A percentile compares a stretch with the other conserved stretches of the same genome.
phyloP scores from a whole-genome alignment of 495 filamentous ascomycete genomes.

The Penicillium turbatum region DNA sequence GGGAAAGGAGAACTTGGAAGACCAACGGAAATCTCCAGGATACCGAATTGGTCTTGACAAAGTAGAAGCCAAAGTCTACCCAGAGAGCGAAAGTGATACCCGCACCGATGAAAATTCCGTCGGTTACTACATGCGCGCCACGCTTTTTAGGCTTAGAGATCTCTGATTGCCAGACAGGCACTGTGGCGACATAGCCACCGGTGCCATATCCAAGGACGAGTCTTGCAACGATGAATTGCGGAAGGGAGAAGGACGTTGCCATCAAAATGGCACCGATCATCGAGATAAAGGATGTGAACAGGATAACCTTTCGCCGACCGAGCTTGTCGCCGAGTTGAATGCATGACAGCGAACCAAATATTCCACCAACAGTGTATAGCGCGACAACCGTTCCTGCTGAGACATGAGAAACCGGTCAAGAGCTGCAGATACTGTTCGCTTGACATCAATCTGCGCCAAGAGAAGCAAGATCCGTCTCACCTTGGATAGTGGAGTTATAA shows the following conservation, averaged over 20 bases:
- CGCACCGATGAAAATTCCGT: slow-evolving; percentile 61
- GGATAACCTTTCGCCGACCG: slow-evolving; percentile 32
- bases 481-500: background rate
- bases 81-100: slow-evolving; percentile 64
- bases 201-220: slow-evolving; percentile 58
- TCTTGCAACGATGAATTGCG: slow-evolving; percentile 44
- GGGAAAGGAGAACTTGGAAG: slow-evolving; percentile 57
- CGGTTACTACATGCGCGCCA: slow-evolving; percentile 60
- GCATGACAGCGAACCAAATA: slow-evolving; percentile 33
- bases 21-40: slow-evolving; percentile 62
- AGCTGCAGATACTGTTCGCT: background rate
- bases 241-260: slow-evolving; percentile 35
- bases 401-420: background rate
- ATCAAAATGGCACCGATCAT: slow-evolving; percentile 43
- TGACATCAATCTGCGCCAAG: background rate
- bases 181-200: slow-evolving; percentile 59
- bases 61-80: slow-evolving; percentile 59
- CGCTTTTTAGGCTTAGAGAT: slow-evolving; percentile 56
- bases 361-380: slow-evolving; percentile 33
- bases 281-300: slow-evolving; percentile 27
- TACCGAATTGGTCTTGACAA: slow-evolving; percentile 46
- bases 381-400: slow-evolving; percentile 33
- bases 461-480: background rate
- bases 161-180: slow-evolving; percentile 63
- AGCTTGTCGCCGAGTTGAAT: slow-evolving; percentile 31